These are phyloP conservation scores for Colletotrichum eleusines DNA, from an alignment of 2,329 filamentous ascomycete species.

Conservation along the genomic window DNA sequence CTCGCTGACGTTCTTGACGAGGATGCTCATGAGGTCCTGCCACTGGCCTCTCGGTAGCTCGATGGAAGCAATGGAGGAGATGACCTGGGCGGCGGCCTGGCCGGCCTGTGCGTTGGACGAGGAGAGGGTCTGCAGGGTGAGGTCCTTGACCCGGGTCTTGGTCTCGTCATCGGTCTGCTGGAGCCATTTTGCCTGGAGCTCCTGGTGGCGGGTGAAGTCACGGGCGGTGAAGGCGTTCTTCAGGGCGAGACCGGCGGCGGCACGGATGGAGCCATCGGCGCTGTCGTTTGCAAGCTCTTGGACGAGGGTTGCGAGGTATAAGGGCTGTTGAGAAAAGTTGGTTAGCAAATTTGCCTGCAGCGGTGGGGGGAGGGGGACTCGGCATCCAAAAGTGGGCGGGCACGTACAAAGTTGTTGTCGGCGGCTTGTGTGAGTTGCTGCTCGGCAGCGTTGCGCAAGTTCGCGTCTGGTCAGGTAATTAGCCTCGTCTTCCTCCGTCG, in stretches of 20 bases:
- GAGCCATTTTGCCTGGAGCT: constrained; percentile 94
- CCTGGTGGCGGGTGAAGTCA: constrained; percentile 87
- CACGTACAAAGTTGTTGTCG: constrained; percentile 90
- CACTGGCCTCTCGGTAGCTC: constrained; percentile 95
- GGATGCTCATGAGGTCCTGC: constrained; percentile 87
- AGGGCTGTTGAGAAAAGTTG: constrained; percentile 69
- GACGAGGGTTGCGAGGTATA: constrained; percentile 92
- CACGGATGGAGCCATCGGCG: constrained; percentile 85
- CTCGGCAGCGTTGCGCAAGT: constrained; percentile 90
- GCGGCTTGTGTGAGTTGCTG: constrained; percentile 93
- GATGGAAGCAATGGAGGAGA: constrained; percentile 93
- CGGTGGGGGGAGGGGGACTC: constrained; percentile 38
- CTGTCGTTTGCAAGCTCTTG: constrained; percentile 94
- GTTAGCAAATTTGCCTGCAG: constrained; percentile 45
- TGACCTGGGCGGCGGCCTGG: constrained; percentile 91
- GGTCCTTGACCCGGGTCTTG: constrained; percentile 88
- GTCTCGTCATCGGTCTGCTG: constrained; percentile 83
- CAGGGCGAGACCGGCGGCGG: constrained; percentile 93
- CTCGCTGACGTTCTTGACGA: constrained; percentile 93
- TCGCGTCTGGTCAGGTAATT: constrained; percentile 75
- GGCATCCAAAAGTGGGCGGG: constrained; percentile 44
- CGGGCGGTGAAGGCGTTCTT: constrained; percentile 98
- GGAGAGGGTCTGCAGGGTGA: constrained; percentile 87
- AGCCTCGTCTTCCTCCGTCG: constrained; percentile 42
- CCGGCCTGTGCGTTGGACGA: constrained; percentile 87